phyloP scores from a whole-genome alignment of 495 filamentous ascomycete species.

The Chaetomium tenue region DNA sequence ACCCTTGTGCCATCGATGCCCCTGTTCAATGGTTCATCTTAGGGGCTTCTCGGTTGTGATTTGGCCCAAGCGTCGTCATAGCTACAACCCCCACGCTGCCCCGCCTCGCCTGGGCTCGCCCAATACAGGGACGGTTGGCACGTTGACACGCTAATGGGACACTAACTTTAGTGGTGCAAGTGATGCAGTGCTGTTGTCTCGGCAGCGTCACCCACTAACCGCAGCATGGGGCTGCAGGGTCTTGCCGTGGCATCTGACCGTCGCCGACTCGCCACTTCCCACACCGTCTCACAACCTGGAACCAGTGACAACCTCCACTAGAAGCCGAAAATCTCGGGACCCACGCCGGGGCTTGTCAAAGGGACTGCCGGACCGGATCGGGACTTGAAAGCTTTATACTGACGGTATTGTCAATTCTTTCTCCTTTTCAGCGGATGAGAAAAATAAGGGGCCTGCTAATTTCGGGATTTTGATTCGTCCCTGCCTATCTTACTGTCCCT shows the following conservation, averaged over 20 bases:
- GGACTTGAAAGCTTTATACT: too few species aligned
- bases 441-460: not conserved
- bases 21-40: conserved; percentile 5
- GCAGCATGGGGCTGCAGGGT: not conserved
- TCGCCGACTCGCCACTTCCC: not conserved
- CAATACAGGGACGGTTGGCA: too few species aligned
- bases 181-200: too few species aligned
- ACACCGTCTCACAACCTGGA: not conserved
- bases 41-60: conserved; percentile 1
- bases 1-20: conserved; percentile 3
- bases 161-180: too few species aligned
- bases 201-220: not conserved
- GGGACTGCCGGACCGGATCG: not conserved
- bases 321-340: not conserved
- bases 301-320: too few species aligned
- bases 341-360: conserved; percentile 1
- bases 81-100: not conserved
- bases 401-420: too few species aligned
- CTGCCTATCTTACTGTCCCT: too few species aligned
- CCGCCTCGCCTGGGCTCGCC: not conserved
- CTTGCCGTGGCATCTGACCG: not conserved
- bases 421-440: too few species aligned
- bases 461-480: too few species aligned
- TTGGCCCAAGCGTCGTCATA: conserved; percentile 4
- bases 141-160: too few species aligned